These are phyloP conservation scores for Nephelium lappaceum DNA, from an alignment of 345 rosid species.

Conservation along the genomic window DNA sequence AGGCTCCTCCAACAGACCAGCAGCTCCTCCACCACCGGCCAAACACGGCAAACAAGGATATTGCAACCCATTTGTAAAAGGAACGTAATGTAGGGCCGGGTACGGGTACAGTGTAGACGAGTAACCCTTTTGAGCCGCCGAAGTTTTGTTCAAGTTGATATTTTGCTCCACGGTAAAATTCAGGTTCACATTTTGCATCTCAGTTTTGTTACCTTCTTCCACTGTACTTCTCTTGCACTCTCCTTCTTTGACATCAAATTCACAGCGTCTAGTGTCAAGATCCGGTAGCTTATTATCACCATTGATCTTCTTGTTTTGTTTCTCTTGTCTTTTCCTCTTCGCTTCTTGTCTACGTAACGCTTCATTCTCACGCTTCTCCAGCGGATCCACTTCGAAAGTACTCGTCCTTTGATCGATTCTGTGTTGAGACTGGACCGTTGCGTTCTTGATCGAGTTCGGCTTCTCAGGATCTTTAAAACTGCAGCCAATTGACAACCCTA, in stretches of 20 bases:
- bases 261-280: background rate
- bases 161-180: constrained; percentile 8
- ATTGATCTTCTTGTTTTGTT: constrained; percentile 10
- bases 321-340: constrained; percentile 51
- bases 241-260: background rate
- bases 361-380: constrained; percentile 37
- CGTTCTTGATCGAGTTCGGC: constrained; percentile 24
- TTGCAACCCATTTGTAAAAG: constrained; percentile 26
- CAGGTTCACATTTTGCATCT: constrained; percentile 3
- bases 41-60: constrained; percentile 33
- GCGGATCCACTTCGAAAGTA: constrained; percentile 14
- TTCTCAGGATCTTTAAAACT: constrained; percentile 38
- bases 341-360: constrained; percentile 47
- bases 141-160: background rate
- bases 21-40: constrained; percentile 14
- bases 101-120: constrained; percentile 13
- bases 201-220: background rate
- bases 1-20: constrained; percentile 13
- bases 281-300: no score
- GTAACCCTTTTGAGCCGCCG: background rate
- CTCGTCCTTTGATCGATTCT: background rate
- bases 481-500: constrained; percentile 64
- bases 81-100: constrained; percentile 19
- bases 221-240: constrained; percentile 4
- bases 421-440: background rate